Evolutionary conservation across 352 stramenopile genomes (phyloP).

Genomic region (Thalassiosira ordinaria): DNA sequence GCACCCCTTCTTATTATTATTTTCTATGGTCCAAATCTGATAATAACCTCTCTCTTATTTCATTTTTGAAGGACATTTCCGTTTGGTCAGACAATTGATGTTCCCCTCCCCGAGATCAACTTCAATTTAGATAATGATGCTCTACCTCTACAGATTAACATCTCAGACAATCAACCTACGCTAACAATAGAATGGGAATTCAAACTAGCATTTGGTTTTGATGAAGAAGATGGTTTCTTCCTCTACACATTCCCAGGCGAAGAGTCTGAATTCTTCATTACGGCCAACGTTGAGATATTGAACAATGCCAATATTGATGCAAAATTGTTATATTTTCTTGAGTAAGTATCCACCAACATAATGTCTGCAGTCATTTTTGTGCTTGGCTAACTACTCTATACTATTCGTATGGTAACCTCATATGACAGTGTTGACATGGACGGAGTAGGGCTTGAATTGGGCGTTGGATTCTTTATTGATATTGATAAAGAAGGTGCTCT

Average conservation of each 20-base stretch:
- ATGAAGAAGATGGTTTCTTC: conserved; percentile 44
- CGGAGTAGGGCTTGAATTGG: too few relatives aligned
- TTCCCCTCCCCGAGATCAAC: conserved; percentile 38
- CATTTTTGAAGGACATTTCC: too few relatives aligned
- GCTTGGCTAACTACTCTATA: too few relatives aligned
- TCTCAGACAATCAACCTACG: not conserved
- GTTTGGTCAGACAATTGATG: conserved; percentile 7
- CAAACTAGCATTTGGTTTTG: conserved; percentile 36
- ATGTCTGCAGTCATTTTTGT: too few relatives aligned
- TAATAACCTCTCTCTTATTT: too few relatives aligned
- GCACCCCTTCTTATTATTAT: too few relatives aligned
- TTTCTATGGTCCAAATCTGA: too few relatives aligned
- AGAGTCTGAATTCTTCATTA: conserved; percentile 38
- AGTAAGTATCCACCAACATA: conserved; percentile 19
- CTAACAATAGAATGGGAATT: conserved; percentile 45
- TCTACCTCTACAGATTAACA: conserved; percentile 39
- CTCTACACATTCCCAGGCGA: conserved; percentile 39
- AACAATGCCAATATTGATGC: conserved; percentile 12
- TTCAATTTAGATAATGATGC: conserved; percentile 34
- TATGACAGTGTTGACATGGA: too few relatives aligned
- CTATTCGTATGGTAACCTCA: too few relatives aligned
- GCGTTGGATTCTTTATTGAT: conserved; percentile 48
- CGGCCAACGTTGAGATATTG: conserved; percentile 20
- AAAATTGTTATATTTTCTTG: conserved; percentile 47
- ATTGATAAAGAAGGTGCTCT: conserved; percentile 43